Conservation (phyloP, 768 basidiomycete genomes). For the Strobilomyces dryophilus region DNA sequence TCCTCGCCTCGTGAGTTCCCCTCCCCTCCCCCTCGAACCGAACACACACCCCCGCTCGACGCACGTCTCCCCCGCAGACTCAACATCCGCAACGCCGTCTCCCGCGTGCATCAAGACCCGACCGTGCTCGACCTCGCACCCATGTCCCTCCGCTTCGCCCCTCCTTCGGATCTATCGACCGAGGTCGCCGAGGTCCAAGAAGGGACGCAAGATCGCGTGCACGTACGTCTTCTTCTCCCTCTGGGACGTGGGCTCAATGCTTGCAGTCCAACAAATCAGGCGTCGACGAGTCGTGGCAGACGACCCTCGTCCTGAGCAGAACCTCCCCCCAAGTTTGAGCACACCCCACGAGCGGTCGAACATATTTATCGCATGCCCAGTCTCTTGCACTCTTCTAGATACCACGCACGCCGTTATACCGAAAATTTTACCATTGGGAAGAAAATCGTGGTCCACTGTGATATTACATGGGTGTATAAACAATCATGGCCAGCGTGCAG, state of each 20-base stretch:
- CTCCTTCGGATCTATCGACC: slow-evolving; percentile 9
- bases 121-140: slow-evolving; percentile 10
- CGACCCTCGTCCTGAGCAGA: slow-evolving; percentile 1
- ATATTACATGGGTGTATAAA: slow-evolving; percentile 25
- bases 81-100: slow-evolving; percentile 24
- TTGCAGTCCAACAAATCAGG: slow-evolving; percentile 8
- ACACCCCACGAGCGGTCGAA: too few species aligned
- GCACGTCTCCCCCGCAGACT: slow-evolving; percentile 13
- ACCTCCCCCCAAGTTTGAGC: not conserved
- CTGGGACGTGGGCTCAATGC: too few species aligned
- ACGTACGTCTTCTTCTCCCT: not conserved
- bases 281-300: slow-evolving; percentile 16
- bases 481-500: slow-evolving; percentile 13
- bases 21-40: too few species aligned
- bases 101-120: slow-evolving; percentile 7
- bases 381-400: not conserved
- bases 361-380: not conserved
- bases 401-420: slow-evolving; percentile 3
- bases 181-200: not conserved
- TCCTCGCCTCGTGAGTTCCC: slow-evolving; percentile 23
- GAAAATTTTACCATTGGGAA: slow-evolving; percentile 3
- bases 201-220: not conserved
- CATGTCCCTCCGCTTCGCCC: slow-evolving; percentile 24
- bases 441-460: slow-evolving; percentile 8
- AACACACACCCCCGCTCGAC: too few species aligned